Base-by-base conservation (phyloP, 1,284 basidiomycete genomes). In the Boletus semigastroideus region DNA sequence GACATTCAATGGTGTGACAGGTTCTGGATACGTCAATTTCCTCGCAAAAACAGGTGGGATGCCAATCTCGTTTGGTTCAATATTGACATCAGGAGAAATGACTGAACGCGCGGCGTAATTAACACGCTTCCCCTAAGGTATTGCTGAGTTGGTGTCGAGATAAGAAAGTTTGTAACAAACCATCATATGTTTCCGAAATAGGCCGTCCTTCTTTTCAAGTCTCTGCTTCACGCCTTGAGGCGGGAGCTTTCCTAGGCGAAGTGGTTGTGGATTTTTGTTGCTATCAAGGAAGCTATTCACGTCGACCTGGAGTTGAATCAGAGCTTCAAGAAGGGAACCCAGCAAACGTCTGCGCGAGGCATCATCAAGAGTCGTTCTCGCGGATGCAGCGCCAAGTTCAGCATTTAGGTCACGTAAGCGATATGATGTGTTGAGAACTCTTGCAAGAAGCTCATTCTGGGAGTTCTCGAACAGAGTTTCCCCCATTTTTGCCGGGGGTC, bases 161-260 rank as follows among this genome's bases (percentile, higher is more conserved):
- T 17, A 39, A 44, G 50, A 38, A 34, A 38, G 14, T 6, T 37
- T 20, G 13, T 43, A 30, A 54, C 51, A 50, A 54, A 92, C 93
- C 97, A 99, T 99, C 97, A 99, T 99, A 70, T 99, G 87, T 75
- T 96, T 98, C 56, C 97, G 82, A 82, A 99, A 99, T 46, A 99
- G 72, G 52, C 97, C 97, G 63, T 99, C 97, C 74, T 99, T 99
- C 82, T 99, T 99, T 74, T 99, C 97, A 59, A 99, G 75, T 13
- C 89, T 83, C 71, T 99, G 97, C 78, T 99, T 99, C 61, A 99
- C 86, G 65, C 97, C 97, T 39, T 87, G 80, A 19, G 95, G 93
- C 20, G 95, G 94, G n/a, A 94, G 76, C 66, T 93, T 94, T 17
- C 96, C 96, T 67, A 92, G 89, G 54, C 90, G 82, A 59, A 92